Conservation (phyloP, 2,329 filamentous ascomycete genomes). For the Pestalotiopsis sp. region DNA sequence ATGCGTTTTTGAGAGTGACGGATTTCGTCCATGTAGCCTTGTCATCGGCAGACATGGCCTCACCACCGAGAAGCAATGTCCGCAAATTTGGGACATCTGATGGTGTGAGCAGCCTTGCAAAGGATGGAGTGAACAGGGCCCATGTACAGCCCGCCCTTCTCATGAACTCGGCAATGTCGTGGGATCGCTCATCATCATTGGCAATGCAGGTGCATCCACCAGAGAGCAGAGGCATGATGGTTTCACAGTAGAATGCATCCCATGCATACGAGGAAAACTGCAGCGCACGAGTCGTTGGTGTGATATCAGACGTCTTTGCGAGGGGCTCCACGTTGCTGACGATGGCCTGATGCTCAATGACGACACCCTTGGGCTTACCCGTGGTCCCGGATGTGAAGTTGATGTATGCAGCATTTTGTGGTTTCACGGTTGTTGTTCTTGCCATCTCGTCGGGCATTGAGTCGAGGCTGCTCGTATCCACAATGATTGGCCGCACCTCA, state of each 20-base stretch:
- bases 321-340: constrained; percentile 1
- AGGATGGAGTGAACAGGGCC: constrained; percentile 11
- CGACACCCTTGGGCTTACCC: constrained; percentile 16
- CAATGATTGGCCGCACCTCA: constrained; percentile 8
- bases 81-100: constrained; percentile 13
- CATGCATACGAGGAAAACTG: constrained; percentile 26
- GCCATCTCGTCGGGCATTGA: constrained; percentile 8
- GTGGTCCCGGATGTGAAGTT: constrained; percentile 18
- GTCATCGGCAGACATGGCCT: constrained; percentile 12
- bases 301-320: constrained; percentile 41
- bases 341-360: constrained; percentile 15
- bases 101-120: constrained; percentile 7
- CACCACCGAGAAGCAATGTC: constrained; percentile 15
- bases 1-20: constrained; percentile 12
- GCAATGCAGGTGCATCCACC: constrained; percentile 13
- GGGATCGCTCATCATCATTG: constrained; percentile 2
- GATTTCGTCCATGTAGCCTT: constrained; percentile 10
- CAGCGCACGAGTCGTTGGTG: constrained; percentile 42
- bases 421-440: background rate
- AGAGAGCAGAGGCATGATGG: constrained; percentile 17
- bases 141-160: constrained; percentile 4
- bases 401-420: constrained; percentile 9
- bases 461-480: constrained; percentile 9
- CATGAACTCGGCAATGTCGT: constrained; percentile 6
- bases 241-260: constrained; percentile 35